Evolutionary conservation across 2,329 filamentous ascomycete species (phyloP).

Genomic region (Lachnellula hyalina): DNA sequence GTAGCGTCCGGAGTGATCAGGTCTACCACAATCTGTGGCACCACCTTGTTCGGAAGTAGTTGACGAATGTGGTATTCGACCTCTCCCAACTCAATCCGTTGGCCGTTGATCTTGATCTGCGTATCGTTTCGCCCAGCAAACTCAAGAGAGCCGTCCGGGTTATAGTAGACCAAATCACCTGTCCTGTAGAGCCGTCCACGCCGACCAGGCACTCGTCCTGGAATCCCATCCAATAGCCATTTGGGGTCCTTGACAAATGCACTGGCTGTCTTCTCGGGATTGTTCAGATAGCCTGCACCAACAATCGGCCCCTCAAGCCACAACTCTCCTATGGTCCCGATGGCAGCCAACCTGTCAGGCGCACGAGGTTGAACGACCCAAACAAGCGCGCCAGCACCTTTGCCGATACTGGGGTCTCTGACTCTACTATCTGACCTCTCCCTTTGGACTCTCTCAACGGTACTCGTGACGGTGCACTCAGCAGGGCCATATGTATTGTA

Average conservation of each 20-base stretch:
- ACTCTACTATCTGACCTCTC: too few species aligned
- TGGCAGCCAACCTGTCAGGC: constrained; percentile 1
- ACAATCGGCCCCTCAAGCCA: constrained; percentile 9
- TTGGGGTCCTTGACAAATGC: constrained; percentile 9
- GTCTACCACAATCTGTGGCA: background rate
- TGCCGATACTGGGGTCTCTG: background rate
- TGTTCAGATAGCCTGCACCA: constrained; percentile 12
- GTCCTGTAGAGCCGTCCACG: constrained; percentile 48
- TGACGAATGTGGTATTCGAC: constrained; percentile 35
- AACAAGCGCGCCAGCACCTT: background rate
- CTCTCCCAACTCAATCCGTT: constrained; percentile 58
- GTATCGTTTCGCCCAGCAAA: constrained; percentile 60
- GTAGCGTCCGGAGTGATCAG: background rate
- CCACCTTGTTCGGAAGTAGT: background rate
- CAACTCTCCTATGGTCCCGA: constrained; percentile 11
- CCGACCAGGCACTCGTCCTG: background rate
- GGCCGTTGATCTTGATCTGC: constrained; percentile 62
- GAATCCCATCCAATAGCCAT: background rate
- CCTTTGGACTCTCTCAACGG: background rate
- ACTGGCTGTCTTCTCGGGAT: constrained; percentile 5
- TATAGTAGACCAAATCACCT: constrained; percentile 53
- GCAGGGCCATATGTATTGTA: constrained; percentile 68
- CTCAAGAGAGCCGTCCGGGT: constrained; percentile 43
- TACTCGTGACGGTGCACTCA: constrained; percentile 39
- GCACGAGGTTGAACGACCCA: constrained; percentile 10